These are phyloP conservation scores for Ogataea kodamae DNA, from an alignment of 805 yeast species.

Conservation along the genomic window DNA sequence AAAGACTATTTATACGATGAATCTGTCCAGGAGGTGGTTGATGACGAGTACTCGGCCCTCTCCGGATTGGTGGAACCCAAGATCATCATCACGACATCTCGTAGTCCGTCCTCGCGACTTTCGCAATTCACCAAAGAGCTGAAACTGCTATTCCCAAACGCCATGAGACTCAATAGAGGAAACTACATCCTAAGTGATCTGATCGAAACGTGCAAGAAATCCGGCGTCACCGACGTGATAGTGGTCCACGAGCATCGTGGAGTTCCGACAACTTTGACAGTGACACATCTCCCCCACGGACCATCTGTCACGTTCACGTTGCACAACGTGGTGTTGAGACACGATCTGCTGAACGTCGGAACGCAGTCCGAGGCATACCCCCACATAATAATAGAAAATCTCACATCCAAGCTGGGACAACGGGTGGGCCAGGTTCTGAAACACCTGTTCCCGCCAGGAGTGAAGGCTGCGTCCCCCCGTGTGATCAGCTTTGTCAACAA, in stretches of 20 bases:
- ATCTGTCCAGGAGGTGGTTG: constrained; percentile 54
- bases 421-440: constrained; percentile 78
- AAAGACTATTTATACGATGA: constrained; percentile 86
- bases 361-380: constrained; percentile 91
- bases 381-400: constrained; percentile 88
- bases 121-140: constrained; percentile 93
- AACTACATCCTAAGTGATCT: constrained; percentile 80
- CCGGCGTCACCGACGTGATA: constrained; percentile 80
- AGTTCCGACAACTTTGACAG: constrained; percentile 89
- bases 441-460: constrained; percentile 96
- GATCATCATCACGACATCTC: constrained; percentile 86
- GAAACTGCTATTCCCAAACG: constrained; percentile 82
- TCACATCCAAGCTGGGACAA: constrained; percentile 74
- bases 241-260: constrained; percentile 96
- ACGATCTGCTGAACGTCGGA: constrained; percentile 82
- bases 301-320: constrained; percentile 93
- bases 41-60: constrained; percentile 86
- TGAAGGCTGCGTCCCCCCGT: constrained; percentile 80
- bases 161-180: constrained; percentile 90
- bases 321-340: constrained; percentile 92
- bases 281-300: constrained; percentile 96
- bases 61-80: constrained; percentile 91
- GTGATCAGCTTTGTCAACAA: constrained; percentile 90
- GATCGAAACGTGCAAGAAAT: constrained; percentile 72
- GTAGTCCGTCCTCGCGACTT: constrained; percentile 83